Percentiles rank a stretch among this genome's conserved stretches.
Evolutionary conservation across 192 early-diverging fungal genomes (phyloP).

Genomic region (Anaeromyces robustus): DNA sequence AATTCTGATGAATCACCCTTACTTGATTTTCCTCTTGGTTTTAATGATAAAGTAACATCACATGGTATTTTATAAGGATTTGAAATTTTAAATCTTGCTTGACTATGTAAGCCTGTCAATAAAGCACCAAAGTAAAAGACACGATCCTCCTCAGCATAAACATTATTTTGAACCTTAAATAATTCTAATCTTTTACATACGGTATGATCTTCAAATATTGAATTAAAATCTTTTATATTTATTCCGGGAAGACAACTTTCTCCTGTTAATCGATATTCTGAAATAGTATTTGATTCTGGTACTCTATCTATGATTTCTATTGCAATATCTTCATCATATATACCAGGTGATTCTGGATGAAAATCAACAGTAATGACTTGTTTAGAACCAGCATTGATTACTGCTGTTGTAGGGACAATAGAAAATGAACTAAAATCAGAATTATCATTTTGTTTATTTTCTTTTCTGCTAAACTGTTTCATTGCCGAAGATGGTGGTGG

Average conservation of each 20-base stretch:
- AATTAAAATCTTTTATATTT: conserved; percentile 32
- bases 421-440: conserved; percentile 41
- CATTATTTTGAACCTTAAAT: conserved; percentile 26
- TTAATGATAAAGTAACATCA: conserved; percentile 27
- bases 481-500: conserved; percentile 19
- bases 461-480: conserved; percentile 20
- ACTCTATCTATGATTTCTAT: conserved; percentile 40
- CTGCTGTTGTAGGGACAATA: conserved; percentile 31
- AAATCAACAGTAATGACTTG: conserved; percentile 42
- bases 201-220: conserved; percentile 46
- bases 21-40: conserved; percentile 21
- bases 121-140: conserved; percentile 40
- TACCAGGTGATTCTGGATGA: conserved; percentile 34
- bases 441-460: conserved; percentile 31
- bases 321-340: conserved; percentile 37
- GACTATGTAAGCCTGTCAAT: conserved; percentile 33
- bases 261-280: conserved; percentile 30
- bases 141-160: conserved; percentile 48
- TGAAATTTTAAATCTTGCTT: conserved; percentile 38
- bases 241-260: conserved; percentile 46
- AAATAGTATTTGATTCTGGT: conserved; percentile 19
- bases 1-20: conserved; percentile 32
- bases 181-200: conserved; percentile 41
- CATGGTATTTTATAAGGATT: conserved; percentile 46
- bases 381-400: conserved; percentile 27